Percentiles rank a stretch among this genome's conserved stretches.
Evolutionary conservation across 805 yeast genomes (phyloP).

Genomic region (Starmera caribaea): DNA sequence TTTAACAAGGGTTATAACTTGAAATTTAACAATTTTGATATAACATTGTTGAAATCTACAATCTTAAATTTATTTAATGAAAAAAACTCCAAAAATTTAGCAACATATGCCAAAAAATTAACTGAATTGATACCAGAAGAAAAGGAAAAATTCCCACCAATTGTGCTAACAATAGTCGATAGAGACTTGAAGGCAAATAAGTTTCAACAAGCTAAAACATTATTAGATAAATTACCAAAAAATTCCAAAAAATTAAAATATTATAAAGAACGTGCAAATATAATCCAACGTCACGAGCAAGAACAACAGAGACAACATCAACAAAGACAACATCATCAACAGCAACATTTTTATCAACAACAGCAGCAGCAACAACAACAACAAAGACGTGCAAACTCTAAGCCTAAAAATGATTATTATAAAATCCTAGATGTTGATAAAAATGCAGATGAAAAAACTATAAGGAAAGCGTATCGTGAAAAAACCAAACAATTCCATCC

Average conservation of each 20-base stretch:
- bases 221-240: conserved; percentile 30
- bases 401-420: conserved; percentile 60
- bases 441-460: conserved; percentile 60
- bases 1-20: conserved; percentile 13
- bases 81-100: conserved; percentile 18
- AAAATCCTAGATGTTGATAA: conserved; percentile 60
- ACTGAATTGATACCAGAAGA: conserved; percentile 6
- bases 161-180: conserved; percentile 24
- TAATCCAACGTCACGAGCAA: conserved; percentile 26
- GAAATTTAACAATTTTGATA: conserved; percentile 13
- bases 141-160: conserved; percentile 28
- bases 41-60: conserved; percentile 26
- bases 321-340: conserved; percentile 38
- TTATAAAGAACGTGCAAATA: conserved; percentile 21
- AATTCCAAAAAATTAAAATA: conserved; percentile 26
- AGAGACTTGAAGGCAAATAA: conserved; percentile 23
- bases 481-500: conserved; percentile 83
- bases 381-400: conserved; percentile 19
- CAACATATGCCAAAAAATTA: conserved; percentile 18
- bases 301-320: conserved; percentile 35
- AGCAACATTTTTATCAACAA: conserved; percentile 28
- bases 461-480: conserved; percentile 73
- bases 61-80: conserved; percentile 30
- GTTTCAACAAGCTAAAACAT: conserved; percentile 28
- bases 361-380: conserved; percentile 28